A percentile compares a stretch with the other conserved stretches of the same genome.
Conservation (phyloP, 768 basidiomycete species). For the Boletus sp. region DNA sequence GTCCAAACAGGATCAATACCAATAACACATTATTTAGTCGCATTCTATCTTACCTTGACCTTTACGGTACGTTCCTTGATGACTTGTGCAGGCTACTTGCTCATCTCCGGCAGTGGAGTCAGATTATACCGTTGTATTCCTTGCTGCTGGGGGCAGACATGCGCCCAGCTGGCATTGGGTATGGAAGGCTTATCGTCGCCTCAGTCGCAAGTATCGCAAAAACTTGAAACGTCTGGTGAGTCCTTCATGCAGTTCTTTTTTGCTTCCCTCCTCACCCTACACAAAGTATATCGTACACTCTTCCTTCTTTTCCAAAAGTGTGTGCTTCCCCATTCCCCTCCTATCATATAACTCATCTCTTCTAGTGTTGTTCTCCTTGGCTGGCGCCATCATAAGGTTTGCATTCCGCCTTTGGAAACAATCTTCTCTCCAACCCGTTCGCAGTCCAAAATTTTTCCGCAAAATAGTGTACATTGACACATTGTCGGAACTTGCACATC, state of each 20-base stretch:
- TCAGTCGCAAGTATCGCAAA: constrained; percentile 83
- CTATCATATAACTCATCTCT: constrained; percentile 8
- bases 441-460: constrained; percentile 85
- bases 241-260: not conserved
- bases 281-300: constrained; percentile 82
- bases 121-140: constrained; percentile 86
- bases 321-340: constrained; percentile 18
- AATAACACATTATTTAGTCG: constrained; percentile 43
- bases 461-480: constrained; percentile 78
- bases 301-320: constrained; percentile 86
- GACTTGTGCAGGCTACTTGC: not conserved
- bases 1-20: constrained; percentile 3
- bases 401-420: not conserved
- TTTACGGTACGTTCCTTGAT: constrained; percentile 58
- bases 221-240: constrained; percentile 80
- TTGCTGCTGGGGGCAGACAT: constrained; percentile 74
- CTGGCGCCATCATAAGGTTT: constrained; percentile 86
- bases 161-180: constrained; percentile 87
- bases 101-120: constrained; percentile 63
- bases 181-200: constrained; percentile 84
- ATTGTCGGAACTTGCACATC: constrained; percentile 70
- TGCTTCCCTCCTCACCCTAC: constrained; percentile 7
- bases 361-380: constrained; percentile 84
- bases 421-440: not conserved
- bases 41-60: constrained; percentile 74